Evolutionary conservation across 768 basidiomycete species (phyloP), one percentile per base, ranked within the genome.

Genomic region (Collybiopsis luxurians): DNA sequence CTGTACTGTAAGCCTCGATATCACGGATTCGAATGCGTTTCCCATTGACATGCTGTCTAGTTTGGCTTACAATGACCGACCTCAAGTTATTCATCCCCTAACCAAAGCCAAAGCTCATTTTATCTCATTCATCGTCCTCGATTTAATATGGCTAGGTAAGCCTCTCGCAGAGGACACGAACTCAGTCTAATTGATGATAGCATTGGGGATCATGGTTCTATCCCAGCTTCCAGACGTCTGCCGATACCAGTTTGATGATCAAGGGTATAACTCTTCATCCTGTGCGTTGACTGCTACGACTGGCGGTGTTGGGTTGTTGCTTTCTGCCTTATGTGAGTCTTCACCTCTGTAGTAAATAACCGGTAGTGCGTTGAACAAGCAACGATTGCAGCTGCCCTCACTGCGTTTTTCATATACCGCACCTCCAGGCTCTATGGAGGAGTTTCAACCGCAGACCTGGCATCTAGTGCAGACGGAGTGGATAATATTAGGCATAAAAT

Each of bases 21-120:
- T 53, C 31, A 34, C 31, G 13, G 31, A 34, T 13, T 34, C 31
- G 13, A 13, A 13, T 34, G 13, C 13, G n/a, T 13, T 6, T 34
- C 31, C 6, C 13, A 51, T 31, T 42, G 53, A 42, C 26, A 17
- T 38, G 28, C 31, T 28, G 24, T 44, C 55, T 51, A 74, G 73
- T 39, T 53, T 73, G 43, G 60, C 62, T 46, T 71, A 61, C 60
- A 70, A 71, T 62, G 63, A 62, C 28, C 63, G 63, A 40, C 68
- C 71, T 5, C 62, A 65, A 44, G 68, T 67, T 23, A 69, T 65
- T 15, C 62, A 65, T 53, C 61, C 64, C 7, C 64, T 75, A 21
- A 70, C 69, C 34, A 69, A 72, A 30, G 67, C 71, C 3, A 61
- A 63, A 28, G 66, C 69, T 4, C 71, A 75, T 40, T 68, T 73